phyloP scores from a whole-genome alignment of 805 yeast genomes.

The Barnettozyma californica region DNA sequence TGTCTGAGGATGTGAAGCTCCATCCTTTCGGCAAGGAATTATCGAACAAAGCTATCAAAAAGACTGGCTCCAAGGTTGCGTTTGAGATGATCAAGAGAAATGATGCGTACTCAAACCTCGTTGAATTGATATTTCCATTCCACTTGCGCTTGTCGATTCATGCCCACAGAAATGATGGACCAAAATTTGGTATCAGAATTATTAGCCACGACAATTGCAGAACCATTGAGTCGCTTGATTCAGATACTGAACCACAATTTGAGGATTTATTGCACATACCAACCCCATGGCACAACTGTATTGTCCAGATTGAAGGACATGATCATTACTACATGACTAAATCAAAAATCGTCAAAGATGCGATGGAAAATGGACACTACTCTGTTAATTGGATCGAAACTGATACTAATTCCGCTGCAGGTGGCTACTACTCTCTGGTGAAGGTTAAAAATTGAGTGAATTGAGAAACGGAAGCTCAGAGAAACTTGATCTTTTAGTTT shows the following conservation, averaged over 20 bases:
- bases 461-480: background rate
- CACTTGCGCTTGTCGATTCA: conserved; percentile 57
- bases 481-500: background rate
- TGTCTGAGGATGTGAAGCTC: conserved; percentile 50
- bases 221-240: conserved; percentile 39
- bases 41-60: conserved; percentile 42
- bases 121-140: conserved; percentile 53
- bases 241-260: conserved; percentile 35
- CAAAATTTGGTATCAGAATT: conserved; percentile 52
- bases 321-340: conserved; percentile 31
- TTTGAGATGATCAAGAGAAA: conserved; percentile 62
- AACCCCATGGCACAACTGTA: conserved; percentile 62
- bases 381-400: conserved; percentile 33
- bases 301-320: conserved; percentile 37
- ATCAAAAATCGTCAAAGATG: conserved; percentile 32
- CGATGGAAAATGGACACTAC: conserved; percentile 30
- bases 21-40: conserved; percentile 33
- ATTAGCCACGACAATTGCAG: conserved; percentile 40
- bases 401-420: conserved; percentile 27
- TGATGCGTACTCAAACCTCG: conserved; percentile 60
- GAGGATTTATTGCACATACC: conserved; percentile 58
- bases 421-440: conserved; percentile 25
- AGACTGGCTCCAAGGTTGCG: conserved; percentile 46
- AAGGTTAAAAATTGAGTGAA: background rate
- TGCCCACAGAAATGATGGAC: conserved; percentile 55